These are phyloP conservation scores for Tilletia caries DNA, from an alignment of 1,284 basidiomycete genomes.

Conservation along the genomic window DNA sequence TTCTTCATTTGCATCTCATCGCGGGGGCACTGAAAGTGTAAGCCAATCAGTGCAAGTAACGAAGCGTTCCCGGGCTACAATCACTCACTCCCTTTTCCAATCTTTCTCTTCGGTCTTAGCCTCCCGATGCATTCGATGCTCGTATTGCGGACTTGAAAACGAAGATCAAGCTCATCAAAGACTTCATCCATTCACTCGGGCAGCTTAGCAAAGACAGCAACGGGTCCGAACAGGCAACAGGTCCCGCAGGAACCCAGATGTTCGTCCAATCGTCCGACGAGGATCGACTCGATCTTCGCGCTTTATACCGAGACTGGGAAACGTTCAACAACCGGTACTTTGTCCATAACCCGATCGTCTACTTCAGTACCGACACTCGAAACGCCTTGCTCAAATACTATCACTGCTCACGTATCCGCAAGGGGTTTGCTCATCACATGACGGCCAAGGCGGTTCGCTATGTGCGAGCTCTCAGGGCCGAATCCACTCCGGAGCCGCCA, in stretches of 20 bases:
- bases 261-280: not conserved
- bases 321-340: conserved; percentile 88
- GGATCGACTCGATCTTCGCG: conserved; percentile 22
- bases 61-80: no score
- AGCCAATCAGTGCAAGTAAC: no score
- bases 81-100: no score
- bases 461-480: conserved; percentile 37
- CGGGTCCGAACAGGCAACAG: conserved; percentile 21
- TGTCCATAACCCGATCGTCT: conserved; percentile 79
- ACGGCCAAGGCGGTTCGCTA: conserved; percentile 62
- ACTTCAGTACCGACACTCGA: conserved; percentile 73
- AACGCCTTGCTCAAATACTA: conserved; percentile 86
- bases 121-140: not conserved
- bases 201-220: conserved; percentile 25
- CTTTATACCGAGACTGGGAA: conserved; percentile 68
- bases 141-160: conserved; percentile 27
- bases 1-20: no score
- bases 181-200: conserved; percentile 63
- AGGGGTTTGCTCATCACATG: conserved; percentile 80
- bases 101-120: not conserved
- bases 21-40: no score
- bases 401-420: conserved; percentile 71
- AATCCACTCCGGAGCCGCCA: conserved; percentile 1
- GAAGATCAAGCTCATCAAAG: conserved; percentile 59
- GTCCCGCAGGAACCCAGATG: conserved; percentile 15